Evolutionary conservation across 768 basidiomycete genomes (phyloP).

Genomic region (Psilocybe tampanensis): DNA sequence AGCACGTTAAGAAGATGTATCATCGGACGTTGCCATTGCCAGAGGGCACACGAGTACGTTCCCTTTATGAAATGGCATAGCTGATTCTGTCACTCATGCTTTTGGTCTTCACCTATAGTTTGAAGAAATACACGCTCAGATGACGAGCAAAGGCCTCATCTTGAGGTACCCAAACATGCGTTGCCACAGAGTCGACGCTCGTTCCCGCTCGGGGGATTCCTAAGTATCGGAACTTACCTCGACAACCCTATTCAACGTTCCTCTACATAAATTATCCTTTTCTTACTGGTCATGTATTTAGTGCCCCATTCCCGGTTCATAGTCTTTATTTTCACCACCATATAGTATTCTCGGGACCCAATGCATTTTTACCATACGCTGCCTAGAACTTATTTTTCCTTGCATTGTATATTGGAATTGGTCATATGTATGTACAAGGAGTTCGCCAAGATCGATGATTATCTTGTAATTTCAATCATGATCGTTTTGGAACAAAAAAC

Average conservation of each 20-base stretch:
- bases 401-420: not conserved
- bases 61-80: not conserved
- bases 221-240: slow-evolving; percentile 17
- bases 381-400: slow-evolving; percentile 8
- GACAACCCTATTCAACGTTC: slow-evolving; percentile 5
- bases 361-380: slow-evolving; percentile 3
- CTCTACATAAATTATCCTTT: slow-evolving; percentile 25
- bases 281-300: slow-evolving; percentile 9
- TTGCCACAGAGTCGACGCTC: slow-evolving; percentile 44
- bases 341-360: slow-evolving; percentile 1
- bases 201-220: slow-evolving; percentile 44
- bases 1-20: slow-evolving; percentile 63
- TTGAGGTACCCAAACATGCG: slow-evolving; percentile 70
- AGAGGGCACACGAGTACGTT: slow-evolving; percentile 68
- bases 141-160: slow-evolving; percentile 61
- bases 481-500: not conserved
- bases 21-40: slow-evolving; percentile 72
- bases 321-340: slow-evolving; percentile 6
- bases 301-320: slow-evolving; percentile 4
- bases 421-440: not conserved
- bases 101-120: slow-evolving; percentile 46
- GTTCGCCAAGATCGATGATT: not conserved
- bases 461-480: not conserved
- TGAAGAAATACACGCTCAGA: slow-evolving; percentile 70
- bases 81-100: slow-evolving; percentile 2